A percentile compares a stretch with the other conserved stretches of the same genome.
phyloP scores from a whole-genome alignment of 2,329 filamentous ascomycete genomes.

The Penicillium sp. region DNA sequence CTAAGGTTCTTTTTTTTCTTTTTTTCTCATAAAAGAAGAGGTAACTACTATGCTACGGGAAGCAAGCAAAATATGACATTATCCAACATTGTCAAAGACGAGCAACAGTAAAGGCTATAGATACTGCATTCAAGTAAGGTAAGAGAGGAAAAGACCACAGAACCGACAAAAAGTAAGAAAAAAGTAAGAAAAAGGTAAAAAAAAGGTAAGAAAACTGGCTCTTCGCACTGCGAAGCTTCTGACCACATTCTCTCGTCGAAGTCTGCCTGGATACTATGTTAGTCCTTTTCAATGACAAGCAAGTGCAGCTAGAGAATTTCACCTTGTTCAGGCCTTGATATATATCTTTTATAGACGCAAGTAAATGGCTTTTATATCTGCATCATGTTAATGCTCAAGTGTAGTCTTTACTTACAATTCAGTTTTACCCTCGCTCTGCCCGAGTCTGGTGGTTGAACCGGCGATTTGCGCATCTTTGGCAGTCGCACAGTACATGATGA shows the following conservation, averaged over 20 bases:
- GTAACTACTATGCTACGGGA: background rate
- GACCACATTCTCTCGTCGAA: too few species aligned
- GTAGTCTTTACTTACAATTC: background rate
- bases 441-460: background rate
- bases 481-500: background rate
- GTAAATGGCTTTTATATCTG: slow-evolving; percentile 1
- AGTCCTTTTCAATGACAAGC: background rate
- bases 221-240: too few species aligned
- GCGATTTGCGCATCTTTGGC: background rate
- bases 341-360: background rate
- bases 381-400: background rate
- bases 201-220: too few species aligned
- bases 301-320: background rate
- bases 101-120: too few species aligned
- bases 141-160: background rate
- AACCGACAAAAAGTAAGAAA: background rate
- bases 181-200: background rate
- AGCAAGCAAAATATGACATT: background rate
- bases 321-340: background rate
- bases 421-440: background rate
- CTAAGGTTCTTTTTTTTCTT: background rate
- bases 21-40: background rate
- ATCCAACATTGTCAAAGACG: slow-evolving; percentile 1
- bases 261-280: background rate
- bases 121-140: too few species aligned